Conservation (phyloP, 495 filamentous ascomycete genomes). For the Penicillium subrubescens region DNA sequence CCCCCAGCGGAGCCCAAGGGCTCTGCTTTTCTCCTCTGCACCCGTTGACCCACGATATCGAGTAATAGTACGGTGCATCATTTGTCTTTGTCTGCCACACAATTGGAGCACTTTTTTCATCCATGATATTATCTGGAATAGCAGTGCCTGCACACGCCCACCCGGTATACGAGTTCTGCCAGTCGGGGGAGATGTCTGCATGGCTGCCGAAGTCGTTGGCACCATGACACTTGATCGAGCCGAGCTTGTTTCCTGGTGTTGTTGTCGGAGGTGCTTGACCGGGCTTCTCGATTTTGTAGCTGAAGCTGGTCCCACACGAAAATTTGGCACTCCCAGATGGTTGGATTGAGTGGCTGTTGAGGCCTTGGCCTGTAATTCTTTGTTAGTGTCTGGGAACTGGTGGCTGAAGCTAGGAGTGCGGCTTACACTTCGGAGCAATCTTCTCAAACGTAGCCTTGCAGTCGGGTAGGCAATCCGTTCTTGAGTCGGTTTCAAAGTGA, state of each 20-base stretch:
- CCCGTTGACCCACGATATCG: background rate
- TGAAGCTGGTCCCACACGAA: background rate
- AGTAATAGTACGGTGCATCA: background rate
- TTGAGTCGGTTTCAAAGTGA: background rate
- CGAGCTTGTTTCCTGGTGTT: background rate
- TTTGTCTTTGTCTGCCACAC: background rate
- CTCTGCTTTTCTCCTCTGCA: background rate
- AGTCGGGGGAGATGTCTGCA: background rate
- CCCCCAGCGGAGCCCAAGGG: background rate
- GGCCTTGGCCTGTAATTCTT: background rate
- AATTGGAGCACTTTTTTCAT: background rate
- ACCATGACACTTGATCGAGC: background rate
- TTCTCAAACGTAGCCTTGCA: background rate
- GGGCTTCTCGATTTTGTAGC: background rate
- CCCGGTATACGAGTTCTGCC: background rate
- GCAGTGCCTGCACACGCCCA: background rate
- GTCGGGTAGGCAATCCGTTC: background rate
- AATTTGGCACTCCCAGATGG: background rate
- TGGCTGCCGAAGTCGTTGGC: background rate
- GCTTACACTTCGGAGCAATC: background rate
- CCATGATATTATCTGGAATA: background rate
- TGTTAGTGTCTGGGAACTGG: background rate
- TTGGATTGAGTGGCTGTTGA: background rate
- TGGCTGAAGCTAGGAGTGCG: no score
- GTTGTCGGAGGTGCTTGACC: background rate